Conservation (phyloP, 2,329 filamentous ascomycete genomes). For the Teratosphaeria gauchensis region DNA sequence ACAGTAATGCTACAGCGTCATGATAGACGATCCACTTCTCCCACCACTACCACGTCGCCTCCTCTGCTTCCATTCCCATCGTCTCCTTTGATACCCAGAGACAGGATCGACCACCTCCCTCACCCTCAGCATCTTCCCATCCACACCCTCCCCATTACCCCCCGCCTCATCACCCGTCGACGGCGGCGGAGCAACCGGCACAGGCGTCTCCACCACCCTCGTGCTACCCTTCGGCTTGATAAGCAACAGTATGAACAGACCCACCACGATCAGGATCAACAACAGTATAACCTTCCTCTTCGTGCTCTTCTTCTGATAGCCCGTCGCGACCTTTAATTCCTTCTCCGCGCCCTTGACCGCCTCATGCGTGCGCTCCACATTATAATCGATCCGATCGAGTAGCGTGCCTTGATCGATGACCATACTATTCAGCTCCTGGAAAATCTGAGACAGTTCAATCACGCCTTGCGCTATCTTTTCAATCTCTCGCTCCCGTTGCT, state of each 20-base stretch:
- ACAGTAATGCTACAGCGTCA: background rate
- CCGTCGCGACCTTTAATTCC: constrained; percentile 77
- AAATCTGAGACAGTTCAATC: constrained; percentile 92
- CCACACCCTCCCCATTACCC: background rate
- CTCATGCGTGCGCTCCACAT: constrained; percentile 88
- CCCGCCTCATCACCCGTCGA: background rate
- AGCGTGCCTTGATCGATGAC: constrained; percentile 48
- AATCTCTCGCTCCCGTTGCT: constrained; percentile 90
- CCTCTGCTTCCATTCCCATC: constrained; percentile 5
- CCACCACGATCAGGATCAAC: constrained; percentile 73
- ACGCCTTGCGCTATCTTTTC: constrained; percentile 97
- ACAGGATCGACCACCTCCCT: background rate
- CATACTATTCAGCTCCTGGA: constrained; percentile 93
- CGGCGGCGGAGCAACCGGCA: background rate
- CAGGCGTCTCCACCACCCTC: background rate
- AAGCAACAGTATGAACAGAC: constrained; percentile 73
- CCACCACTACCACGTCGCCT: background rate
- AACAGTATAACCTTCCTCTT: constrained; percentile 90
- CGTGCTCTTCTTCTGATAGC: constrained; percentile 77
- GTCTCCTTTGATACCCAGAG: background rate
- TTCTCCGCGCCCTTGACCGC: constrained; percentile 90
- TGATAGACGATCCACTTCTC: background rate
- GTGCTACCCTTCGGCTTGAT: constrained; percentile 59
- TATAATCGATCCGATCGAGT: constrained; percentile 57
- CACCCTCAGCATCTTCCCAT: background rate